phyloP scores from a whole-genome alignment of 192 early-diverging fungal species.

The Backusella psychrophila region DNA sequence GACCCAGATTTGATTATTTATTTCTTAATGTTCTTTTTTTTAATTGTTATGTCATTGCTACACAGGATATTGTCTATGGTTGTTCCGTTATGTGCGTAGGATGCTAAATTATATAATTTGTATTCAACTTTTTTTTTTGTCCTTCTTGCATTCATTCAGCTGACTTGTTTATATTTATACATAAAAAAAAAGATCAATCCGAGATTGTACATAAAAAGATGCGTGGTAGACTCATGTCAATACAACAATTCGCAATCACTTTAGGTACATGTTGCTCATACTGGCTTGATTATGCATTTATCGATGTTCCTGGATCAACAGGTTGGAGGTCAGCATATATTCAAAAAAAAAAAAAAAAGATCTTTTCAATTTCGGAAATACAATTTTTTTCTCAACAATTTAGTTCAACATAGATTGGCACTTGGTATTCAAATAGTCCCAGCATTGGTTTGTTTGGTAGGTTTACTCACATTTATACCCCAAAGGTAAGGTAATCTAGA shows the following conservation, averaged over 20 bases:
- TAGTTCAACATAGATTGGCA: conserved; percentile 62
- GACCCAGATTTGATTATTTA: conserved; percentile 19
- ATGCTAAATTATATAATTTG: neutral
- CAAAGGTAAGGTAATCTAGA: neutral
- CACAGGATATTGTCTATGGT: conserved; percentile 50
- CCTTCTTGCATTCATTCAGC: neutral
- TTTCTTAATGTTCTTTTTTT: conserved; percentile 4
- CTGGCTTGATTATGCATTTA: conserved; percentile 28
- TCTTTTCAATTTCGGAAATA: neutral
- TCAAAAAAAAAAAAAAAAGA: neutral
- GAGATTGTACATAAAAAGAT: conserved; percentile 80
- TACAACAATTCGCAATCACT: conserved; percentile 91
- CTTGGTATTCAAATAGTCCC: conserved; percentile 82
- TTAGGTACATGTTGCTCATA: conserved; percentile 69
- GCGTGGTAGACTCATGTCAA: conserved; percentile 78
- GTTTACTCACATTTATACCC: conserved; percentile 70
- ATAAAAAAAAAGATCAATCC: conserved; percentile 47
- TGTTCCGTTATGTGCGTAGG: conserved; percentile 48
- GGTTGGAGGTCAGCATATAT: conserved; percentile 22
- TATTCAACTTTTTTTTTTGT: neutral
- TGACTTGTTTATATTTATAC: neutral
- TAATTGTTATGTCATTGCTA: conserved; percentile 9
- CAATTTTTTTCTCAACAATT: neutral
- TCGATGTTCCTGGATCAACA: conserved; percentile 12
- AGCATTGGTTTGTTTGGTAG: conserved; percentile 61